phyloP scores from a whole-genome alignment of 2,329 filamentous ascomycete genomes.

The Akanthomyces uredinophilus region DNA sequence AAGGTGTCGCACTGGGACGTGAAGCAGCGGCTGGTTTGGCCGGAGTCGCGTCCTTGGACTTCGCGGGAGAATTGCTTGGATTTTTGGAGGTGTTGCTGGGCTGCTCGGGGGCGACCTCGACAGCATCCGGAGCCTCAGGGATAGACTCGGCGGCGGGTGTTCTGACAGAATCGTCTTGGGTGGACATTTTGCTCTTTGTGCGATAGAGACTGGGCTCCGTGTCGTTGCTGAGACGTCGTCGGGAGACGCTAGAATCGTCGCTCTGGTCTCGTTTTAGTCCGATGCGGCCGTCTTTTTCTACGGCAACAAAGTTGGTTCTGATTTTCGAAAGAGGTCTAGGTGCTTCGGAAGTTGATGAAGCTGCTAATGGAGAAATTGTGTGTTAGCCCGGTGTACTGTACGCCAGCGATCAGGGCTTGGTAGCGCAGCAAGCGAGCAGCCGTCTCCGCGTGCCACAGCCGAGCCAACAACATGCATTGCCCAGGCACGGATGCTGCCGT shows the following conservation, averaged over 20 bases:
- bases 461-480: slow-evolving; percentile 1
- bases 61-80: slow-evolving; percentile 25
- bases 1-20: slow-evolving; percentile 22
- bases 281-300: slow-evolving; percentile 60
- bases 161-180: slow-evolving; percentile 22
- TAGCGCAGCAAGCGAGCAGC: slow-evolving; percentile 7
- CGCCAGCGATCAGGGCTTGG: neutral
- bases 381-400: neutral
- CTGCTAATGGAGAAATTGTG: neutral
- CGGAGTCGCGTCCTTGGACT: slow-evolving; percentile 15
- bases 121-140: slow-evolving; percentile 7
- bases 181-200: slow-evolving; percentile 31
- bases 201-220: slow-evolving; percentile 31
- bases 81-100: slow-evolving; percentile 15
- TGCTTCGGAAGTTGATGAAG: slow-evolving; percentile 37
- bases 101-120: neutral
- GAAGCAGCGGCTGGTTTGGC: slow-evolving; percentile 12
- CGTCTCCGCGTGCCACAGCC: neutral
- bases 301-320: slow-evolving; percentile 67
- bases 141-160: slow-evolving; percentile 11
- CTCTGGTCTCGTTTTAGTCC: slow-evolving; percentile 42
- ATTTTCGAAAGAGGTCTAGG: slow-evolving; percentile 69
- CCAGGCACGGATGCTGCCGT: neutral
- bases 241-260: slow-evolving; percentile 34
- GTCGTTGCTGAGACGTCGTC: slow-evolving; percentile 32